Percentiles rank a stretch among this genome's conserved stretches.
Evolutionary conservation across 768 basidiomycete genomes (phyloP).

Genomic region (Suillus paluster): DNA sequence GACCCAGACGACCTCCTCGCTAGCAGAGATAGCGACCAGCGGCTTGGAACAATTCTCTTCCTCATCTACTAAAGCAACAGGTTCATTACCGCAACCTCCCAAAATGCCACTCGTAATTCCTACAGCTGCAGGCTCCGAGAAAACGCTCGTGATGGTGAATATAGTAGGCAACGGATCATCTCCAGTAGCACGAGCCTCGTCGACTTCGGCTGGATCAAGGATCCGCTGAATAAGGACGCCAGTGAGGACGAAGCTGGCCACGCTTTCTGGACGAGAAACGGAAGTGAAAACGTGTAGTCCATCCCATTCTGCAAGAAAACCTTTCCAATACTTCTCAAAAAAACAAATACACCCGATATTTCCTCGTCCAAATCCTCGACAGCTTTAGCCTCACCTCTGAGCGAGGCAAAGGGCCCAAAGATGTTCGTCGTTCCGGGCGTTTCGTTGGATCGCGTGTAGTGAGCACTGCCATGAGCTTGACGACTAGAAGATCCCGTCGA

Average conservation of each 20-base stretch:
- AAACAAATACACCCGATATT: constrained; percentile 72
- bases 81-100: constrained; percentile 42
- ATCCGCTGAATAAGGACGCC: constrained; percentile 81
- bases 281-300: constrained; percentile 79
- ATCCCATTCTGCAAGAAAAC: constrained; percentile 72
- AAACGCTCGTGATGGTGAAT: constrained; percentile 78
- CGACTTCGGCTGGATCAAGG: constrained; percentile 66
- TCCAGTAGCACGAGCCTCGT: constrained; percentile 67
- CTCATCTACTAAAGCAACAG: constrained; percentile 53
- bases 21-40: constrained; percentile 58
- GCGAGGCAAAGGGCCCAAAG: constrained; percentile 46
- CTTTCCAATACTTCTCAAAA: constrained; percentile 74
- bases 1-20: constrained; percentile 69
- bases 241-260: constrained; percentile 80
- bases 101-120: constrained; percentile 68
- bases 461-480: constrained; percentile 31
- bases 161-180: constrained; percentile 78
- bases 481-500: constrained; percentile 31
- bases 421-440: constrained; percentile 25
- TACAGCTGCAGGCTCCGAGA: constrained; percentile 73
- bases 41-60: constrained; percentile 55
- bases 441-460: constrained; percentile 28
- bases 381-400: constrained; percentile 35
- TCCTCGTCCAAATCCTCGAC: constrained; percentile 40
- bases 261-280: constrained; percentile 78